Evolutionary conservation across 805 yeast species (phyloP).

Genomic region (Ogataea dorogensis): DNA sequence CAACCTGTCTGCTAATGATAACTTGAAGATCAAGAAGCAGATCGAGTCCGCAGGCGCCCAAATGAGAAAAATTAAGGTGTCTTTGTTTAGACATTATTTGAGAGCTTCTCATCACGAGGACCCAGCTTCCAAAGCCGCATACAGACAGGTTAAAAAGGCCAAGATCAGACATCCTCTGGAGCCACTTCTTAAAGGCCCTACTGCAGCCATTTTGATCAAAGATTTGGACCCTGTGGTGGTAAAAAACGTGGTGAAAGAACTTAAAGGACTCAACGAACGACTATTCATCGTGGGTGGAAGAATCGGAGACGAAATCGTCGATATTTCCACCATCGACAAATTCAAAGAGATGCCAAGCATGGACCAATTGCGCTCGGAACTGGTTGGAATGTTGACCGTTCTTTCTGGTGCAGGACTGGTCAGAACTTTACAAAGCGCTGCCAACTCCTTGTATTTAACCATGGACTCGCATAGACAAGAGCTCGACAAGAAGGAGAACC

Average conservation of each 20-base stretch:
- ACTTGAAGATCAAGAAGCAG: constrained; percentile 58
- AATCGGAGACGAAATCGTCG: constrained; percentile 59
- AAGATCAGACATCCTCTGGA: constrained; percentile 62
- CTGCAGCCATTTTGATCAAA: constrained; percentile 71
- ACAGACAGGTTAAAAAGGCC: constrained; percentile 37
- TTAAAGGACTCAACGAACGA: constrained; percentile 67
- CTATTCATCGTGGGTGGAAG: constrained; percentile 84
- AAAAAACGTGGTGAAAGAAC: constrained; percentile 54
- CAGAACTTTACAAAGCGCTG: constrained; percentile 70
- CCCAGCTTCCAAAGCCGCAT: constrained; percentile 65
- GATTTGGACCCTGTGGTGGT: constrained; percentile 71
- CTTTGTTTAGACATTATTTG: constrained; percentile 71
- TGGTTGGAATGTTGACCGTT: constrained; percentile 78
- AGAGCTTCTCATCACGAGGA: constrained; percentile 66
- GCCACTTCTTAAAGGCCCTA: constrained; percentile 77
- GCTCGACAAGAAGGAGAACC: constrained; percentile 23
- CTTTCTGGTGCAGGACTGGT: constrained; percentile 90
- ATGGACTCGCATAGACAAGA: constrained; percentile 55
- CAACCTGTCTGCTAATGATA: constrained; percentile 70
- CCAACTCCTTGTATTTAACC: constrained; percentile 69
- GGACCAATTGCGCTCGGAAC: constrained; percentile 72
- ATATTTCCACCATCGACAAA: constrained; percentile 49
- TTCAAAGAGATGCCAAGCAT: constrained; percentile 75
- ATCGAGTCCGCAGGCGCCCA: constrained; percentile 66
- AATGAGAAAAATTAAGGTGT: constrained; percentile 65